phyloP scores from a whole-genome alignment of 129 eudicot species.

The Lactuca saligna region DNA sequence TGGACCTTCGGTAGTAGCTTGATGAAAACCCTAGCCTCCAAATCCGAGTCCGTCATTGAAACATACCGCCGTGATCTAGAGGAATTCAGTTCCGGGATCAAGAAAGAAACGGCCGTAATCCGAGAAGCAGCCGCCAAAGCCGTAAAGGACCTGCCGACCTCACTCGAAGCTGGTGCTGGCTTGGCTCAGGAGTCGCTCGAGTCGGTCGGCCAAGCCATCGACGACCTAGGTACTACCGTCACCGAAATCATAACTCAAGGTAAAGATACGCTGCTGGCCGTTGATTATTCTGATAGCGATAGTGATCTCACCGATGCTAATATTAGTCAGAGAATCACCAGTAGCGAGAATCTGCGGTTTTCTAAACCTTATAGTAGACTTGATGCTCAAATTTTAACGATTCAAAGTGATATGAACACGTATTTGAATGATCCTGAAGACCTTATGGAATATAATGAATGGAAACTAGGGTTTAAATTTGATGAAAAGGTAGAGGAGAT shows the following conservation, averaged over 20 bases:
- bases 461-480: conserved; percentile 56
- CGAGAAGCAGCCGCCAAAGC: conserved; percentile 65
- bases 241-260: conserved; percentile 47
- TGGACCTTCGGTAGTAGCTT: conserved; percentile 62
- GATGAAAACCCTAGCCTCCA: conserved; percentile 61
- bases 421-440: conserved; percentile 71
- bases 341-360: conserved; percentile 10
- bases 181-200: conserved; percentile 80
- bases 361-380: conserved; percentile 65
- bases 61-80: conserved; percentile 73
- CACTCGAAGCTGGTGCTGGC: conserved; percentile 81
- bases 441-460: conserved; percentile 44
- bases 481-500: conserved; percentile 54
- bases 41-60: conserved; percentile 65
- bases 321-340: conserved; percentile 7
- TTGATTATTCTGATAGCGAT: conserved; percentile 42
- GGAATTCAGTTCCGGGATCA: conserved; percentile 74
- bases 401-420: conserved; percentile 60
- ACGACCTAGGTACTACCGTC: conserved; percentile 60
- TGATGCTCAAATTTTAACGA: conserved; percentile 53
- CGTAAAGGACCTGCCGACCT: conserved; percentile 56
- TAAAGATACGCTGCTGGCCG: conserved; percentile 40
- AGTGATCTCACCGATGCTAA: conserved; percentile 10
- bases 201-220: conserved; percentile 85
- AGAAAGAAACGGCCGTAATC: conserved; percentile 58